Percentiles rank a stretch among this genome's conserved stretches.
Evolutionary conservation across 2,329 filamentous ascomycete genomes (phyloP).

Genomic region (Parastagonospora avenae): DNA sequence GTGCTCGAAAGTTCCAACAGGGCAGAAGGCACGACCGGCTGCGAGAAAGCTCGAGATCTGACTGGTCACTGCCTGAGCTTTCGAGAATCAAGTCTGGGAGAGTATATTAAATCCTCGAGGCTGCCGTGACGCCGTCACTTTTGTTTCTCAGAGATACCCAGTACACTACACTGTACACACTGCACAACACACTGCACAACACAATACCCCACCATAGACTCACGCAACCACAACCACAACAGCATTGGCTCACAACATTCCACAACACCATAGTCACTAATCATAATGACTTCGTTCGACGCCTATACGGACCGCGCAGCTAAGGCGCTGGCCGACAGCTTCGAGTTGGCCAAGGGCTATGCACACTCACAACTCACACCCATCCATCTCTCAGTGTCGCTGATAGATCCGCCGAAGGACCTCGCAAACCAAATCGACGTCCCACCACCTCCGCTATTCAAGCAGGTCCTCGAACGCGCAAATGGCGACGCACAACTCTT

Average conservation of each 20-base stretch:
- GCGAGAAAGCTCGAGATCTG: conserved; percentile 31
- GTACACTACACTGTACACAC: conserved; percentile 7
- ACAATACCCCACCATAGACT: conserved; percentile 16
- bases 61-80: conserved; percentile 28
- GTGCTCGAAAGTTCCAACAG: conserved; percentile 32
- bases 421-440: conserved; percentile 69
- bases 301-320: conserved; percentile 94
- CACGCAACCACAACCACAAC: conserved; percentile 10
- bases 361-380: conserved; percentile 89
- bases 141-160: conserved; percentile 18
- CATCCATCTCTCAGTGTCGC: conserved; percentile 83
- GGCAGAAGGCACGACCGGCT: conserved; percentile 22
- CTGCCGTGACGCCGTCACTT: conserved; percentile 4
- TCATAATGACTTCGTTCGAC: conserved; percentile 74
- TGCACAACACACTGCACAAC: conserved; percentile 6
- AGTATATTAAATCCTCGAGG: conserved; percentile 31
- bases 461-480: conserved; percentile 91
- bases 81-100: conserved; percentile 10
- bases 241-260: conserved; percentile 23
- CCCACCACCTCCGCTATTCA: conserved; percentile 76
- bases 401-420: conserved; percentile 76
- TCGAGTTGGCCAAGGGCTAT: conserved; percentile 86
- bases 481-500: conserved; percentile 90
- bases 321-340: conserved; percentile 87
- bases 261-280: conserved; percentile 23